phyloP scores from a whole-genome alignment of 345 rosid genomes.

The Odontarrhena argentea region DNA sequence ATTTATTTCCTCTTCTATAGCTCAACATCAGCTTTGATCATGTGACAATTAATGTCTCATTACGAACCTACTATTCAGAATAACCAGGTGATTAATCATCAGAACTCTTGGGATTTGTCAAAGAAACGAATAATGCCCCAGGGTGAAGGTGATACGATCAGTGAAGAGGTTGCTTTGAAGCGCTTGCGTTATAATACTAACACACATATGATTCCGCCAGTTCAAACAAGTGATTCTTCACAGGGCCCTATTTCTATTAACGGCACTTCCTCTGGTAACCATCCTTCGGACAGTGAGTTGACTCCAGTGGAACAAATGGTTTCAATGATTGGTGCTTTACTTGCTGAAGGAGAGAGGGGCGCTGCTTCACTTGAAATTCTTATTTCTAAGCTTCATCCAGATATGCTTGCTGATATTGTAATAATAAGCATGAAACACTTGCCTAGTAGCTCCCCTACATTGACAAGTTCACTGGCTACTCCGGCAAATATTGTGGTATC shows the following conservation, averaged over 20 bases:
- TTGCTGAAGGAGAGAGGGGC: slow-evolving; percentile 99
- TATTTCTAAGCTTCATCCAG: slow-evolving; percentile 91
- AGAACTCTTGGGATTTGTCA: slow-evolving; percentile 55
- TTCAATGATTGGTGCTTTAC: slow-evolving; percentile 97
- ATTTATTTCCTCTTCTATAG: slow-evolving; percentile 18
- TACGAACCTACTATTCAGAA: slow-evolving; percentile 55
- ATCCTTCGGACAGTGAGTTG: slow-evolving; percentile 62
- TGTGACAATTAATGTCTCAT: slow-evolving; percentile 24
- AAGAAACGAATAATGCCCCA: slow-evolving; percentile 70
- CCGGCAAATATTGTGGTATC: slow-evolving; percentile 49
- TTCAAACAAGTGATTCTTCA: slow-evolving; percentile 53
- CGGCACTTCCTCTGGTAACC: slow-evolving; percentile 53
- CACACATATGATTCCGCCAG: slow-evolving; percentile 43
- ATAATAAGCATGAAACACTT: slow-evolving; percentile 92
- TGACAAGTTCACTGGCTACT: slow-evolving; percentile 54
- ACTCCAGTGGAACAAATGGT: slow-evolving; percentile 96
- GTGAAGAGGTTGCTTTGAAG: slow-evolving; percentile 69
- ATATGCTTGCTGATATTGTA: slow-evolving; percentile 95
- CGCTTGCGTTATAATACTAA: slow-evolving; percentile 55
- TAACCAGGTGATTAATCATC: slow-evolving; percentile 66
- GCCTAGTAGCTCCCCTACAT: slow-evolving; percentile 68
- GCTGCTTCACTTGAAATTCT: slow-evolving; percentile 95
- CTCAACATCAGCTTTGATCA: slow-evolving; percentile 31
- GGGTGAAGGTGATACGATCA: slow-evolving; percentile 61
- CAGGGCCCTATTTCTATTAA: slow-evolving; percentile 57